Base-by-base conservation (phyloP, 1,284 basidiomycete species). In the Pyrrhoderma lamaoense region DNA sequence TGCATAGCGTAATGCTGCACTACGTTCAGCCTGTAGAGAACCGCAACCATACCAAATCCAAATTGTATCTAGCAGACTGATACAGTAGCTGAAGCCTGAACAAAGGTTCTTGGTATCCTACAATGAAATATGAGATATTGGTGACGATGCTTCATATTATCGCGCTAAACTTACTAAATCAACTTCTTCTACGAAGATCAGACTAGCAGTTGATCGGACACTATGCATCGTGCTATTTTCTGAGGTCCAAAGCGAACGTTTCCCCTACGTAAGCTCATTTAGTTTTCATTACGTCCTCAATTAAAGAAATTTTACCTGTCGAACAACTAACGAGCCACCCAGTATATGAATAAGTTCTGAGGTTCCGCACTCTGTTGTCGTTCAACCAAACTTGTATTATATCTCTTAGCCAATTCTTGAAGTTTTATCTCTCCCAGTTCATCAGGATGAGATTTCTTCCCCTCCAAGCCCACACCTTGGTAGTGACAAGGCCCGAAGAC, bases 201-300 rank as follows among this genome's bases (percentile, higher is more conserved):
- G 64, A 4, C 74, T 76, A n/a, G 68, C 61, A 7, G 64, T 59
- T 2, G 70, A 72, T 51, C 85, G 76, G 23, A 87, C 72, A 42
- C 80, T 66, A 56, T 89, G 86, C 85, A 90, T 87, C 2, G 84
- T 72, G 3, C 85, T 89, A 58, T 90, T 89, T 50, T 89, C 86
- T 0, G 77, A 61, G 5, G 79, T 78, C 87, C 87, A 90, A 59
- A 82, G 84, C 2, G 71, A 70, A 36, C 87, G 76, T 27, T 75
- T 68, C 11, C 87, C 87, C 82, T 89, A 50, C 14, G 38, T n/a
- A 16, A 7, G n/a, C n/a, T n/a, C n/a, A n/a, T n/a, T 16, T 40
- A 40, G 38, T 40, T 40, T 14, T n/a, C 8, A 18, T 16, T 4
- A 42, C 47, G n/a, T 19, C 22, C 2, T 22, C n/a, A 3, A 23